Evolutionary conservation across 148 eudicot genomes (phyloP).

Genomic region (Arbutus unedo): DNA sequence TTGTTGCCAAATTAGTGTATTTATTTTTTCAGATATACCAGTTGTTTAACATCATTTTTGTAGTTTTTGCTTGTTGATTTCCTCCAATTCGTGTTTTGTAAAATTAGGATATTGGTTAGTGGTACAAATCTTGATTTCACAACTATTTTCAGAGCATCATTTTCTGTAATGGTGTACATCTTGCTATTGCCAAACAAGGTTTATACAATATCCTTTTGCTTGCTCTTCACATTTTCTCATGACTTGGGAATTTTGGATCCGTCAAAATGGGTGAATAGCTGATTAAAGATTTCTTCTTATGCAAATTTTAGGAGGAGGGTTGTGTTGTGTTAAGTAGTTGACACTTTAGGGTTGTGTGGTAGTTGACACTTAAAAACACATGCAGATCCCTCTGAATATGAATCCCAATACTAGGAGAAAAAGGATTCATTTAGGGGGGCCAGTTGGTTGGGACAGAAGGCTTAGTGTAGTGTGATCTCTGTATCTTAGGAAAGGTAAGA

Average conservation of each 20-base stretch:
- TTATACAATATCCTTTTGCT: neutral
- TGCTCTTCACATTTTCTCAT: neutral
- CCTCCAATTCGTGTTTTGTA: neutral
- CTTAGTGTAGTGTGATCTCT: neutral
- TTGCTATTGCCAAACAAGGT: neutral
- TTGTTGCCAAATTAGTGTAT: neutral
- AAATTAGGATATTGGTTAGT: neutral
- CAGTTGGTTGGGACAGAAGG: neutral
- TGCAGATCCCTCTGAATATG: neutral
- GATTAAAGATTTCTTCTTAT: neutral
- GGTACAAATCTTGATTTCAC: neutral
- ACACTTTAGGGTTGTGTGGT: neutral
- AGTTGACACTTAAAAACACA: neutral
- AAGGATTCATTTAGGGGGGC: neutral
- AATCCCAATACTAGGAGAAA: neutral
- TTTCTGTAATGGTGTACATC: neutral
- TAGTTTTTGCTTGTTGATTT: neutral
- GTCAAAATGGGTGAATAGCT: neutral
- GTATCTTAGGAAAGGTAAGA: neutral
- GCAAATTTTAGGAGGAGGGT: neutral
- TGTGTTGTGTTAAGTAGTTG: neutral
- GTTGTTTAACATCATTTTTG: neutral
- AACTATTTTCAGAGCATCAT: neutral
- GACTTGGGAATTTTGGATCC: neutral
- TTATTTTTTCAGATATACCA: neutral